phyloP scores from a whole-genome alignment of 2,329 filamentous ascomycete species.

The Ciborinia camelliae region DNA sequence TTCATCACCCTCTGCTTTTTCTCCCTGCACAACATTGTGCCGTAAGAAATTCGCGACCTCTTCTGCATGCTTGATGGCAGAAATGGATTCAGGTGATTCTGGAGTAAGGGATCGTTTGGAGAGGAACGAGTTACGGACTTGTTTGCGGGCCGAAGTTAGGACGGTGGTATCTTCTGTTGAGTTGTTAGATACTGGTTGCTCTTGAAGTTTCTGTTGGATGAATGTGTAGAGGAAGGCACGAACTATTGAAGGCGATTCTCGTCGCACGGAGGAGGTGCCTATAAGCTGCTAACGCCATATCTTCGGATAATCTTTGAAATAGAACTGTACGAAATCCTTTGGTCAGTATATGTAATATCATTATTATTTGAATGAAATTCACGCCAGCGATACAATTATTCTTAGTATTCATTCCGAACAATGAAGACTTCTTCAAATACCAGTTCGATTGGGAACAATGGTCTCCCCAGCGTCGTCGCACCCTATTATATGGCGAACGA shows the following conservation, averaged over 20 bases:
- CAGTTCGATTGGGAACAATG: not conserved
- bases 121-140: slow-evolving; percentile 74
- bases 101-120: slow-evolving; percentile 58
- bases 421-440: not conserved
- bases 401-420: too few relatives aligned
- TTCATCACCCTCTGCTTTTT: slow-evolving; percentile 45
- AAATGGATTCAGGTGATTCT: slow-evolving; percentile 55
- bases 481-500: not conserved
- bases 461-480: not conserved
- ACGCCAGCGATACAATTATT: not conserved
- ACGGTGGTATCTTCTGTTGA: slow-evolving; percentile 65
- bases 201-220: not conserved
- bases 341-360: slow-evolving; percentile 3
- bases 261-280: slow-evolving; percentile 77
- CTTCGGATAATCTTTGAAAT: slow-evolving; percentile 20
- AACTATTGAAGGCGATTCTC: slow-evolving; percentile 80
- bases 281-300: slow-evolving; percentile 74
- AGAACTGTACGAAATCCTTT: not conserved
- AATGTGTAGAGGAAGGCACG: slow-evolving; percentile 12
- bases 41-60: slow-evolving; percentile 77
- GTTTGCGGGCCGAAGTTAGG: slow-evolving; percentile 65
- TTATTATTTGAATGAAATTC: not conserved
- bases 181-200: slow-evolving; percentile 17
- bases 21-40: slow-evolving; percentile 86
- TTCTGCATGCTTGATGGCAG: slow-evolving; percentile 73